Base-by-base conservation (phyloP, 768 basidiomycete genomes). In the Ramaria rubella region DNA sequence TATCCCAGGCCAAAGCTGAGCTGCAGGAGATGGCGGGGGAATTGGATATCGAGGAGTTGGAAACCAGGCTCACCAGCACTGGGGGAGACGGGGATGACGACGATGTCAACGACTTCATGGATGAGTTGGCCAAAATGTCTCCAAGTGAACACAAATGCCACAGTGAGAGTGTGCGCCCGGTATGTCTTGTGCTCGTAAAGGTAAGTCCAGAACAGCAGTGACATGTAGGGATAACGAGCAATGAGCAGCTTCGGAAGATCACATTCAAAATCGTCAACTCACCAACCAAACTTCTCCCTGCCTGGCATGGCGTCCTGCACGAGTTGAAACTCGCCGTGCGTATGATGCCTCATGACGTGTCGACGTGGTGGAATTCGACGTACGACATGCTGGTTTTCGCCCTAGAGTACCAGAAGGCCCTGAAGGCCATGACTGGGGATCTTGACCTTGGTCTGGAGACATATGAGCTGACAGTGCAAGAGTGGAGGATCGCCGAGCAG, bases 361-460 rank as follows among this genome's bases (percentile, higher is more conserved):
- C 54, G 2, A 75, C 73, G 0, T 58, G 65, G 0, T 76, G 73
- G 75, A 73, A 75, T 43, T 73, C 68, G 5, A 72, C 68, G 0
- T 72, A 61, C 38, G 63, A 74, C 49, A 75, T 77, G 73, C 58
- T 76, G 1, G 43, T 62, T 1, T 68, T 71, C 57, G 67, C 69
- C 0, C 9, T 68, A 7, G 36, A 67, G 5, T 69, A 73, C 55
- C 58, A 62, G 5, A 29, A 19, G 5, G 70, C 66, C 1, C 49
- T 73, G 36, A 58, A 70, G 14, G 26, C 44, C 11, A 59, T 73
- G 4, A 71, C 67, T 4, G 59, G 27, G 1, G 40, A 59, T 9
- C 40, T 55, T 6, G 55, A 55, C 1, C 57, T 63, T 27, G 61
- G 63, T 1, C 64, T 73, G 6, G 58, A 59, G 2, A 49, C 59